Percentiles rank a stretch among this genome's conserved stretches.
phyloP scores from a whole-genome alignment of 106 monocot species.

The Cymbidium sinense region DNA sequence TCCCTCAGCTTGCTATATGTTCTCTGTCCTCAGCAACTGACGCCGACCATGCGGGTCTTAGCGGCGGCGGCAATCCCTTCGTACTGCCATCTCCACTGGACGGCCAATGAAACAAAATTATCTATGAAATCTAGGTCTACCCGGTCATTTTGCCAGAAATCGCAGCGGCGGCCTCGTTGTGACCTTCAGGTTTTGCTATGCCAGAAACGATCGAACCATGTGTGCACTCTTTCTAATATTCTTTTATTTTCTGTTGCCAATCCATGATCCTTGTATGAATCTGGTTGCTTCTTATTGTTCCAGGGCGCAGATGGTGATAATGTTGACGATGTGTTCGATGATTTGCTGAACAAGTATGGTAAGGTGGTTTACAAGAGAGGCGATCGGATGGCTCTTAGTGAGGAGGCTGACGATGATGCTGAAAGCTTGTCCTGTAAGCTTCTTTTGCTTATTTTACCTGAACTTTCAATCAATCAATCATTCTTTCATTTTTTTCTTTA shows the following conservation, averaged over 20 bases:
- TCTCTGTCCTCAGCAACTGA: neutral
- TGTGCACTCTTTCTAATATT: neutral
- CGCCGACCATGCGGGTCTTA: neutral
- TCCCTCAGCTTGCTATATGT: too few relatives aligned
- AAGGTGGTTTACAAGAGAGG: slow-evolving; percentile 73
- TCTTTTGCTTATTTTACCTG: neutral
- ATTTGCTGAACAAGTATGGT: slow-evolving; percentile 79
- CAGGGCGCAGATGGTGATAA: slow-evolving; percentile 25
- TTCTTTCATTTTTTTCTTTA: too few relatives aligned
- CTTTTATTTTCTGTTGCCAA: neutral
- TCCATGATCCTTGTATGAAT: neutral
- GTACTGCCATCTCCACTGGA: neutral
- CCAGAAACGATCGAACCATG: slow-evolving; percentile 8
- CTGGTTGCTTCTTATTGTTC: neutral
- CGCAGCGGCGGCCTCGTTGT: neutral
- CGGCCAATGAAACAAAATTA: neutral
- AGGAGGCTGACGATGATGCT: slow-evolving; percentile 74
- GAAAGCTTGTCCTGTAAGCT: slow-evolving; percentile 84
- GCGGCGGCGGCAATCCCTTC: neutral
- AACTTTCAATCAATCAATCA: too few relatives aligned
- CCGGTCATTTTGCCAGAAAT: too few relatives aligned
- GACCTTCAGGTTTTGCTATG: neutral
- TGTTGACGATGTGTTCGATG: slow-evolving; percentile 64
- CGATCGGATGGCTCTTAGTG: slow-evolving; percentile 34
- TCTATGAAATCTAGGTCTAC: neutral